Conservation (phyloP, 2,329 filamentous ascomycete species). For the Myrmaecium sp. region DNA sequence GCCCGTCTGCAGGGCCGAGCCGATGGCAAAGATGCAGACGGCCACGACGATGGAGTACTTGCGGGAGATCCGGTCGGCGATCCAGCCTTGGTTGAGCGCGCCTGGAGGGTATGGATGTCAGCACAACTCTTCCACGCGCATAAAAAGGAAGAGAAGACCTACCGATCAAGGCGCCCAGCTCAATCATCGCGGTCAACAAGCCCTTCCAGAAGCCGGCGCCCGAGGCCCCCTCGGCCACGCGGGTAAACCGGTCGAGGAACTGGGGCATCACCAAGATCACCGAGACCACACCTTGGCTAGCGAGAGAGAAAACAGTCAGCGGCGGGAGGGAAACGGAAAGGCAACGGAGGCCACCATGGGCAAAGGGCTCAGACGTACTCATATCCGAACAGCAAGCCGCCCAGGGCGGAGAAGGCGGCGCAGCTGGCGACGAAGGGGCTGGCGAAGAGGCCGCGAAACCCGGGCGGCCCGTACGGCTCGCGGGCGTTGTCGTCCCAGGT, state of each 20-base stretch:
- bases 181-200: constrained; percentile 37
- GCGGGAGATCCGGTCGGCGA: constrained; percentile 35
- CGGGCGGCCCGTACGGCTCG: constrained; percentile 13
- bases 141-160: constrained; percentile 1
- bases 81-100: constrained; percentile 23
- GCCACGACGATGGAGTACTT: constrained; percentile 36
- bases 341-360: too few relatives aligned
- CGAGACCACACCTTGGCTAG: constrained; percentile 24
- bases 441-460: constrained; percentile 29
- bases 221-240: constrained; percentile 22
- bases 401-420: constrained; percentile 33
- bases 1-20: constrained; percentile 34
- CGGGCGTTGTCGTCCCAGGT: too few relatives aligned
- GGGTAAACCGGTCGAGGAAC: constrained; percentile 29
- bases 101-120: constrained; percentile 3
- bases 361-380: constrained; percentile 14
- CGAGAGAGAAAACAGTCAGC: constrained; percentile 1
- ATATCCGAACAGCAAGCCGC: constrained; percentile 34
- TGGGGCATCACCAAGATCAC: constrained; percentile 36
- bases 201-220: constrained; percentile 29
- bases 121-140: background rate
- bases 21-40: constrained; percentile 34
- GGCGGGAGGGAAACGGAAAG: too few relatives aligned
- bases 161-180: constrained; percentile 32
- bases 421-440: constrained; percentile 35